A percentile compares a stretch with the other conserved stretches of the same genome.
Conservation (phyloP, 768 basidiomycete species). For the Floccularia luteovirens region DNA sequence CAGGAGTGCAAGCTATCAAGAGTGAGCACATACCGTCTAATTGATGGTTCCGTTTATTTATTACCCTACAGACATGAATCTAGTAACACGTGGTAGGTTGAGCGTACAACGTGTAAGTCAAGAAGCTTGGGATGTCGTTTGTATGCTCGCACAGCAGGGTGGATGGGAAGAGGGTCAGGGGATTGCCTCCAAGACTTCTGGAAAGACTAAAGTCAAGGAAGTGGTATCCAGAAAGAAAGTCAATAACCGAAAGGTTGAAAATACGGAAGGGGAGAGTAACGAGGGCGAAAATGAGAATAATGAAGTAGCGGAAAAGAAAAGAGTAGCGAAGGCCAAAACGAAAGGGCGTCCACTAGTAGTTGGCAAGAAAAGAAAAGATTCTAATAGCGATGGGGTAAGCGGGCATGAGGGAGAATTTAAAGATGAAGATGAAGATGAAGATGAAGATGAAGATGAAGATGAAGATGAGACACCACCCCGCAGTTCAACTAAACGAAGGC, state of each 20-base stretch:
- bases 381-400: too few relatives aligned
- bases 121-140: constrained; percentile 57
- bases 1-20: constrained; percentile 57
- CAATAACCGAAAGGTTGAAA: constrained; percentile 1
- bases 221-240: not conserved
- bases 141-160: constrained; percentile 56
- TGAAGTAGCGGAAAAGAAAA: too few relatives aligned
- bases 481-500: too few relatives aligned
- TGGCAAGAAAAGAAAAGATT: too few relatives aligned
- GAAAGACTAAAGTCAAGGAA: constrained; percentile 9
- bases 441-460: too few relatives aligned
- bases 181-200: constrained; percentile 30
- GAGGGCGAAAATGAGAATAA: not conserved
- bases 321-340: too few relatives aligned
- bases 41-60: constrained; percentile 1
- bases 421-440: too few relatives aligned
- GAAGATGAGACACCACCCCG: too few relatives aligned
- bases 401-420: too few relatives aligned
- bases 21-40: constrained; percentile 25
- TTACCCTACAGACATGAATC: constrained; percentile 55
- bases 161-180: constrained; percentile 85
- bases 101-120: constrained; percentile 80
- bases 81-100: constrained; percentile 74
- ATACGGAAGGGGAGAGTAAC: constrained; percentile 1
- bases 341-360: too few relatives aligned